phyloP scores from a whole-genome alignment of 2,329 filamentous ascomycete genomes.

The Plenodomus lindquistii region DNA sequence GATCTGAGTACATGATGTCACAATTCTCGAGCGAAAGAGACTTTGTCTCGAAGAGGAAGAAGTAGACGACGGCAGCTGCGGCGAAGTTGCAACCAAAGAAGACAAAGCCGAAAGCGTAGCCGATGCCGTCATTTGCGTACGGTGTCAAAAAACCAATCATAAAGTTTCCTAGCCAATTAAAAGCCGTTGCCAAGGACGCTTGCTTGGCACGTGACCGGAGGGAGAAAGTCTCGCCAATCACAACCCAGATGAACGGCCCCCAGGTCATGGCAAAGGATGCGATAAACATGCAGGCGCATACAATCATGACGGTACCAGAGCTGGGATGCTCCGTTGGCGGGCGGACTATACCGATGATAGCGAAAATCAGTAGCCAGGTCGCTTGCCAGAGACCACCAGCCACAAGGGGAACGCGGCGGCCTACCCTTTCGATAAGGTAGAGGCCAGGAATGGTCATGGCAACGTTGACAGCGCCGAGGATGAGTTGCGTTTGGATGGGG shows the following conservation, averaged over 20 bases:
- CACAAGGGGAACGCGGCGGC: constrained; percentile 70
- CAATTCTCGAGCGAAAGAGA: constrained; percentile 41
- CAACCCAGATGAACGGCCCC: constrained; percentile 61
- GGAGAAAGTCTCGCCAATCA: constrained; percentile 44
- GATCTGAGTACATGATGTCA: constrained; percentile 41
- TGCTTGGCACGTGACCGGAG: constrained; percentile 41
- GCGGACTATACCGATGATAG: constrained; percentile 46
- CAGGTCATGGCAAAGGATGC: constrained; percentile 69
- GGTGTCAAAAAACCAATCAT: constrained; percentile 42
- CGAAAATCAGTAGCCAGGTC: constrained; percentile 66
- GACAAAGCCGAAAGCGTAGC: constrained; percentile 41
- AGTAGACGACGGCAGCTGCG: constrained; percentile 35
- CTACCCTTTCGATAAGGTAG: constrained; percentile 69
- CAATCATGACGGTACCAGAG: constrained; percentile 70
- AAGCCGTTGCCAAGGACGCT: constrained; percentile 37
- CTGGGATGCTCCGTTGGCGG: constrained; percentile 39
- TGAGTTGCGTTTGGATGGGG: constrained; percentile 53
- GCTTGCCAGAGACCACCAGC: constrained; percentile 70
- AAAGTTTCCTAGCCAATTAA: constrained; percentile 47
- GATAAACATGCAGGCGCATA: constrained; percentile 75
- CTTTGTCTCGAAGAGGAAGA: constrained; percentile 43
- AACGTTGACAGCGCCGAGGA: constrained; percentile 65
- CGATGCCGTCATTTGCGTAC: constrained; percentile 37
- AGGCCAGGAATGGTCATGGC: constrained; percentile 68
- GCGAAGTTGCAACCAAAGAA: constrained; percentile 43